These are phyloP conservation scores for Colletotrichum sp. DNA, from an alignment of 2,329 filamentous ascomycete species.

Conservation along the genomic window DNA sequence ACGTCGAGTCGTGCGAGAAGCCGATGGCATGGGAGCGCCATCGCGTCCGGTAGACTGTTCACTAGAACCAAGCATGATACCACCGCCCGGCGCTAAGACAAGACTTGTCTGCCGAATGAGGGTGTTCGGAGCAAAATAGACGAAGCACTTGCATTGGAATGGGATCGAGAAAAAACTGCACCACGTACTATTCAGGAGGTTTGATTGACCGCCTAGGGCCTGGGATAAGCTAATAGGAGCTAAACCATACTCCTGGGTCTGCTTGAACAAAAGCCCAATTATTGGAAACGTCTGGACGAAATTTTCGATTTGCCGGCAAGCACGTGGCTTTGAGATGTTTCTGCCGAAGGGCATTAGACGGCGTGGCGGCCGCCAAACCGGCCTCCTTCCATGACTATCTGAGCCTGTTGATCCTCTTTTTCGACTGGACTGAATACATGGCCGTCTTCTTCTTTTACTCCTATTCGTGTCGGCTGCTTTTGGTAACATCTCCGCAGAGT, in stretches of 20 bases:
- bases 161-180: neutral
- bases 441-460: neutral
- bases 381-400: neutral
- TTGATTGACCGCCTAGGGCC: neutral
- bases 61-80: neutral
- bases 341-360: neutral
- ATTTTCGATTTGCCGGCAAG: neutral
- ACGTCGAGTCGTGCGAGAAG: neutral
- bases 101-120: neutral
- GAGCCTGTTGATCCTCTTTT: neutral
- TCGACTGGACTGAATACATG: neutral
- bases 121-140: neutral
- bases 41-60: neutral
- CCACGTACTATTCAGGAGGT: neutral
- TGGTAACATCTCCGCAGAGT: neutral
- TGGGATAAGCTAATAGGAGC: neutral
- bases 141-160: neutral
- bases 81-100: neutral
- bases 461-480: neutral
- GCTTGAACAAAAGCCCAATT: neutral
- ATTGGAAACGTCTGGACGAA: neutral
- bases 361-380: neutral
- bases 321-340: neutral
- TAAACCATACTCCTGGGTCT: neutral
- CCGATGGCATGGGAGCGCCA: neutral